Conservation (phyloP, 441 rosid species). For the Viola pubescens region DNA sequence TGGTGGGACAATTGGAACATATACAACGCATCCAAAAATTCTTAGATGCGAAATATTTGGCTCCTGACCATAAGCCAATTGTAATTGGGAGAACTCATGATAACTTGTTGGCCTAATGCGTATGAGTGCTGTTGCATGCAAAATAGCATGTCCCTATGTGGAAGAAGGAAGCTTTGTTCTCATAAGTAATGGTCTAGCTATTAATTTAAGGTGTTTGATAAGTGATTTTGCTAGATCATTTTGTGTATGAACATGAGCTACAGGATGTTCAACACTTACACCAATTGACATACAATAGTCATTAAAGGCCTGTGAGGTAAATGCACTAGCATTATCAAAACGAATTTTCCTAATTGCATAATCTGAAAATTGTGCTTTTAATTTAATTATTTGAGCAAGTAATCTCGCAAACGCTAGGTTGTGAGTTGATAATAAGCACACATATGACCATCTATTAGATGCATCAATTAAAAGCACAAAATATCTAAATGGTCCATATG, state of each 20-base stretch:
- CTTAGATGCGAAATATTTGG: too few species aligned
- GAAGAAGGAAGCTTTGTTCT: not conserved
- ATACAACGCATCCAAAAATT: too few species aligned
- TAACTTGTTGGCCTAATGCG: too few species aligned
- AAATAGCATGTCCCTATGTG: not conserved
- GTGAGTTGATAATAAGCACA: too few species aligned
- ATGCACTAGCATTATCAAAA: slow-evolving; percentile 7
- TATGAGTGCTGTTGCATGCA: too few species aligned
- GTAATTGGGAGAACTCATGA: too few species aligned
- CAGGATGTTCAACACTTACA: not conserved
- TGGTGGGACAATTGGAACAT: too few species aligned
- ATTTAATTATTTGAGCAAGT: not conserved
- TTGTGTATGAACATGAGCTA: not conserved
- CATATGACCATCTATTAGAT: not conserved
- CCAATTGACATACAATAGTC: slow-evolving; percentile 12
- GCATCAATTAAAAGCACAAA: too few species aligned
- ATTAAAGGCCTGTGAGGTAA: not conserved
- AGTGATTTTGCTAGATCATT: slow-evolving; percentile 13
- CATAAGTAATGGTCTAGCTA: slow-evolving; percentile 5
- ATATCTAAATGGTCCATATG: too few species aligned
- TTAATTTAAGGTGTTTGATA: slow-evolving; percentile 2
- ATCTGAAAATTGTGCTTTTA: slow-evolving; percentile 8
- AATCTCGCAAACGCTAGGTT: too few species aligned
- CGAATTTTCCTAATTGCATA: not conserved
- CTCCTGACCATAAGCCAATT: too few species aligned